Percentiles rank a stretch among this genome's conserved stretches.
These are phyloP conservation scores for Aureobasidium sp. DNA, from an alignment of 2,329 filamentous ascomycete species.

Conservation along the genomic window DNA sequence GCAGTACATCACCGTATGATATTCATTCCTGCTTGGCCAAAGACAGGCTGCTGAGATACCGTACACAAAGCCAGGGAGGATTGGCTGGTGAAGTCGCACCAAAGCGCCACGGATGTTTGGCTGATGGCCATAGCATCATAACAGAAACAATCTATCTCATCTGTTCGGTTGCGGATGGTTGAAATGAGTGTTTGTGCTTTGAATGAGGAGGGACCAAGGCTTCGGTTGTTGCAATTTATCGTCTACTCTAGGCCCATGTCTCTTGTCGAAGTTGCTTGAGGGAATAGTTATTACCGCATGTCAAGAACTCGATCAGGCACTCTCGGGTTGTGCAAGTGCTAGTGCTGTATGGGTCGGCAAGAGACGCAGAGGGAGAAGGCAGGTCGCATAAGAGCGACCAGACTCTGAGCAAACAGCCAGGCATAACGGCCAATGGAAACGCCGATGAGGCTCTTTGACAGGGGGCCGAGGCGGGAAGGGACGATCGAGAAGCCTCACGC, in stretches of 20 bases:
- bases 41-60: neutral
- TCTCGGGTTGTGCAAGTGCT: neutral
- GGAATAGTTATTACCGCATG: neutral
- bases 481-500: neutral
- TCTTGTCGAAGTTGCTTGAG: neutral
- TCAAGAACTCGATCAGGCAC: neutral
- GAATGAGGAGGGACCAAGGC: neutral
- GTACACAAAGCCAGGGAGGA: neutral
- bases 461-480: constrained; percentile 4
- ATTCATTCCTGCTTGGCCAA: neutral
- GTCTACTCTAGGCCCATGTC: neutral
- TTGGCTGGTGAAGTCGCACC: neutral
- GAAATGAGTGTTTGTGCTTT: constrained; percentile 15
- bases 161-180: constrained; percentile 4
- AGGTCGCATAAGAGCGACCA: neutral
- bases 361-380: neutral
- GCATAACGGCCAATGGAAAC: constrained; percentile 1
- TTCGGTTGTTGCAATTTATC: constrained; percentile 14
- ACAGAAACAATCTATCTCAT: constrained; percentile 1
- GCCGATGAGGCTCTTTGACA: constrained; percentile 7
- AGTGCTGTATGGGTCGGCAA: neutral
- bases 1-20: neutral
- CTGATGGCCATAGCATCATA: constrained; percentile 3
- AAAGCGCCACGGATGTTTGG: constrained; percentile 7
- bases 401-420: neutral